phyloP scores from a whole-genome alignment of 768 basidiomycete species.

The Panaeolus papilionaceus region DNA sequence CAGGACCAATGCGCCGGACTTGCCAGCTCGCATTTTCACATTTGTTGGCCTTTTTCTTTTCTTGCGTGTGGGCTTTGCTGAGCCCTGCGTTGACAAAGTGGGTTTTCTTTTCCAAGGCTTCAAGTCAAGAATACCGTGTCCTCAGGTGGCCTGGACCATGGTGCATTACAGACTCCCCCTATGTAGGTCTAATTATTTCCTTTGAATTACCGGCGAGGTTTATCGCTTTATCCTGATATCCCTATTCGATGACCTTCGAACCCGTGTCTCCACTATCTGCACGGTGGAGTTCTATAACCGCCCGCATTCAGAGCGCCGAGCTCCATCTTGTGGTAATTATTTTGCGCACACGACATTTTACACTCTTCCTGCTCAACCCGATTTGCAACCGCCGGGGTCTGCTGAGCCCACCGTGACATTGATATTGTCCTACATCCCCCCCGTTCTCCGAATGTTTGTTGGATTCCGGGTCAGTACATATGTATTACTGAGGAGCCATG shows the following conservation, averaged over 20 bases:
- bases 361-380: neutral
- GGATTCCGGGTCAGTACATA: no score
- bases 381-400: neutral
- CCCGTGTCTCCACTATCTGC: no score
- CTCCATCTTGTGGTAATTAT: neutral
- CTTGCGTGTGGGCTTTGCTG: neutral
- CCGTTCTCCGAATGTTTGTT: no score
- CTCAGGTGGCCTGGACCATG: neutral
- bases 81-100: neutral
- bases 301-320: neutral
- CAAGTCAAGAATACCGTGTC: neutral
- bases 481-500: neutral
- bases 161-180: neutral
- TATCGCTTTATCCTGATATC: neutral
- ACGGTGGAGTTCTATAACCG: neutral
- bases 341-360: neutral
- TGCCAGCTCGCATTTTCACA: neutral
- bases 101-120: neutral
- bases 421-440: neutral
- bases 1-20: neutral
- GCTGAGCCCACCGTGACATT: neutral
- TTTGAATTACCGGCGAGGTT: neutral
- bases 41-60: neutral
- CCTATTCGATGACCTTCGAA: no score
- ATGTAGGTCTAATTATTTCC: no score